Percentiles rank a stretch among this genome's conserved stretches.
Conservation (phyloP, 176 grass and related monocot species). For the Avena atlantica region DNA sequence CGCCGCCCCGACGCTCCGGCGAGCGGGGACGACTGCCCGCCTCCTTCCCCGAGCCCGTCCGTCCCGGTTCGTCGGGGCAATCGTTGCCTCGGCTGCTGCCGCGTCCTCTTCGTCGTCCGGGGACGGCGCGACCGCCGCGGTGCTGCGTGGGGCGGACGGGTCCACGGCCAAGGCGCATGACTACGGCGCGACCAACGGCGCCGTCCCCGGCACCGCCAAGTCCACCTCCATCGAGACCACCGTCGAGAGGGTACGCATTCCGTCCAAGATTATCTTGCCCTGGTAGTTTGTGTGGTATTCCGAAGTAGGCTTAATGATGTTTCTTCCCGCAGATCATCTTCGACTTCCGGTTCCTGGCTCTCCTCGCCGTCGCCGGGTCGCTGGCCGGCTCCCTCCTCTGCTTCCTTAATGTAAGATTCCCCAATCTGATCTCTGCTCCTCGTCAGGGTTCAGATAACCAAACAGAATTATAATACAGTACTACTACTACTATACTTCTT, state of each 20-base stretch:
- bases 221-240: conserved; percentile 52
- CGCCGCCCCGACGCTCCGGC: not conserved
- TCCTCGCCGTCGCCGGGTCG: conserved; percentile 82
- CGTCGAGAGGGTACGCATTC: conserved; percentile 60
- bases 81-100: conserved; percentile 2
- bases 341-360: conserved; percentile 92
- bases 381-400: conserved; percentile 86
- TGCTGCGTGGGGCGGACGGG: not conserved
- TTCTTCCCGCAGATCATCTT: conserved; percentile 66
- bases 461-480: not conserved
- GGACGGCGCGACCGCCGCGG: not conserved
- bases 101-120: not conserved
- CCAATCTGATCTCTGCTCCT: not conserved
- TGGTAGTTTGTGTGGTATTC: not conserved
- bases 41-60: not conserved
- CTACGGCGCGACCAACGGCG: conserved; percentile 20
- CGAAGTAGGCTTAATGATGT: not conserved
- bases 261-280: not conserved
- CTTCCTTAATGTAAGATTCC: conserved; percentile 82
- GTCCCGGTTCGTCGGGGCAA: not conserved
- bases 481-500: too few species aligned
- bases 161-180: not conserved
- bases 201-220: not conserved
- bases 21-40: not conserved
- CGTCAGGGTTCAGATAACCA: not conserved